phyloP scores from a whole-genome alignment of 768 basidiomycete genomes.

The Suillus americanus region DNA sequence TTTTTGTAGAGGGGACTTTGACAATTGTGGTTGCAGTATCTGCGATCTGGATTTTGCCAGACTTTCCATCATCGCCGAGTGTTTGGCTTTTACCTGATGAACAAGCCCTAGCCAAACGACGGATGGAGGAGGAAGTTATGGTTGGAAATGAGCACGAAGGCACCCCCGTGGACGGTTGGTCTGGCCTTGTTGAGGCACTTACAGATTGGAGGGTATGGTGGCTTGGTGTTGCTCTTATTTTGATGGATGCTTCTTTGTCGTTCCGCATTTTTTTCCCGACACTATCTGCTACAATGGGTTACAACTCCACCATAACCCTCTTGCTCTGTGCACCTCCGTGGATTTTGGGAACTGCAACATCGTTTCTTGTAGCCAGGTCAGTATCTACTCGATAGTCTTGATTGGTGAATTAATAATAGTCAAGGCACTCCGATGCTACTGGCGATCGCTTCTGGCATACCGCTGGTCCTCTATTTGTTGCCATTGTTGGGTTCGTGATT shows the following conservation, averaged over 20 bases:
- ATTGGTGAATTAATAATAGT: slow-evolving; percentile 6
- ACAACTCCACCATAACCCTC: slow-evolving; percentile 56
- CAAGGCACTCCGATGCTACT: slow-evolving; percentile 67
- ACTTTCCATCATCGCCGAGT: slow-evolving; percentile 61
- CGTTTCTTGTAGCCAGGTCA: slow-evolving; percentile 55
- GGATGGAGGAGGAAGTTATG: slow-evolving; percentile 64
- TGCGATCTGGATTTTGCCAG: slow-evolving; percentile 66
- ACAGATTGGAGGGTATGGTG: slow-evolving; percentile 83
- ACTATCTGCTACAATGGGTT: slow-evolving; percentile 69
- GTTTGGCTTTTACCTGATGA: slow-evolving; percentile 60
- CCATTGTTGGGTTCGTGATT: slow-evolving; percentile 68
- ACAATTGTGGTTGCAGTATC: slow-evolving; percentile 51
- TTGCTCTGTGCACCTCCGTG: slow-evolving; percentile 79
- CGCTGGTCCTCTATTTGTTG: slow-evolving; percentile 48
- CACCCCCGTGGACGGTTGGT: slow-evolving; percentile 31
- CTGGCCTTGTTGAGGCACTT: slow-evolving; percentile 56
- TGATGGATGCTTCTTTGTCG: slow-evolving; percentile 54
- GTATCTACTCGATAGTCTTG: background rate
- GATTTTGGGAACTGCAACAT: slow-evolving; percentile 55
- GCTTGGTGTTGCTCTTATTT: slow-evolving; percentile 63
- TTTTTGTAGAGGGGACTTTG: slow-evolving; percentile 61
- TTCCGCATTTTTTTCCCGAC: slow-evolving; percentile 84
- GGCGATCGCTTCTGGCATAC: slow-evolving; percentile 78
- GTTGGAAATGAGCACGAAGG: slow-evolving; percentile 48
- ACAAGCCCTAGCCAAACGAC: slow-evolving; percentile 48